Base-by-base conservation (phyloP, 441 rosid genomes). In the Populus hybrid region DNA sequence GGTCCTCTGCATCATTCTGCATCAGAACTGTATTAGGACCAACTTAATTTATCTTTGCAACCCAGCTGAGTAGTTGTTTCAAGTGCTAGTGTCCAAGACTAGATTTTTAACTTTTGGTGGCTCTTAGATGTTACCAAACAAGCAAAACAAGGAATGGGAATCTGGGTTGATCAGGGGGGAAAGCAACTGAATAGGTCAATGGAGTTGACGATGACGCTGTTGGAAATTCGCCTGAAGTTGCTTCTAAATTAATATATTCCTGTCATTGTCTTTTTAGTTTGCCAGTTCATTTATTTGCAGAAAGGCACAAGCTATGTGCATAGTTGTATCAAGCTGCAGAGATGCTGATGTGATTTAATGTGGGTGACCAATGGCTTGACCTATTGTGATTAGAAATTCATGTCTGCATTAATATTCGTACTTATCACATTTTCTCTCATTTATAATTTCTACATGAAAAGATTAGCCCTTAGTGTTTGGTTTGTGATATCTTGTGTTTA, bases 401-500 rank as follows among this genome's bases (percentile, higher is more conserved):
- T 29, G 26, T 42, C 64, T 70, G 29, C 63, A 28, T 71, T 28
- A 50, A 71, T 24, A 24, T 24, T 42, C 31, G 14, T n/a, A 24
- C 8, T 69, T 20, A 24, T 64, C 12, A 2, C 26, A 24, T 61
- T 45, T 9, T 68, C 69, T 61, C 61, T 26, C 63, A 3, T 6
- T 31, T 64, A 64, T 16, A n/a, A 9, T 7, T 73, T 36, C 24
- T 69, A 18, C 18, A 45, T 26, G 4, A 24, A 28, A 59, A 9
- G 38, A 31, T 69, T 16, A 7, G 50, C 38, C 23, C 31, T 64
- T 26, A 63, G 59, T n/a, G 1, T 16, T 29, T 42, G 65, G 56
- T 38, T 11, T 28, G 7, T 80, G 78, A 72, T 75, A 56, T 42
- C 24, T 38, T 68, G 68, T 64, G 72, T 61, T 31, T 3, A 24